A percentile compares a stretch with the other conserved stretches of the same genome.
Evolutionary conservation across 2,329 filamentous ascomycete species (phyloP).

Genomic region (Cladosporium velox): DNA sequence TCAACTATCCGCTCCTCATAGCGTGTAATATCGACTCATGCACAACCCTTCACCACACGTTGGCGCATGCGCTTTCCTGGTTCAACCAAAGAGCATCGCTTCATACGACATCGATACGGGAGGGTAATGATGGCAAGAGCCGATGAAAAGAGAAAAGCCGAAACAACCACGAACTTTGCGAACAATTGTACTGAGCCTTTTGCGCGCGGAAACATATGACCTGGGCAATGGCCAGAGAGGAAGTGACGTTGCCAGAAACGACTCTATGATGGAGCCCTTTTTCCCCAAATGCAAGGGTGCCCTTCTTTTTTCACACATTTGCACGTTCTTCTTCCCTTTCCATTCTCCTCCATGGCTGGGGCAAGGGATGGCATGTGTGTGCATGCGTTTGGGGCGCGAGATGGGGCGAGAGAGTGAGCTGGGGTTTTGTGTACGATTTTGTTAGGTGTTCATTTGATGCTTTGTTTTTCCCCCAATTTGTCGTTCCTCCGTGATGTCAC

Average conservation of each 20-base stretch:
- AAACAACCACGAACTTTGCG: constrained; percentile 14
- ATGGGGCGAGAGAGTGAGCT: not conserved
- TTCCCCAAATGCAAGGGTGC: constrained; percentile 18
- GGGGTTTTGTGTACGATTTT: constrained; percentile 16
- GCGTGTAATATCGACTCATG: constrained; percentile 1
- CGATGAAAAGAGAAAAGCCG: constrained; percentile 11
- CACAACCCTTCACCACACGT: not conserved
- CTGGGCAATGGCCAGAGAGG: not conserved
- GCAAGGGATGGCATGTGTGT: constrained; percentile 7
- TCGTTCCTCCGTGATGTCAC: not conserved
- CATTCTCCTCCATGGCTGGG: constrained; percentile 2
- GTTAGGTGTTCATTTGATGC: constrained; percentile 18
- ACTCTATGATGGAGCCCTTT: constrained; percentile 1
- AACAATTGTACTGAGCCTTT: constrained; percentile 15
- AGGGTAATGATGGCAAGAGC: constrained; percentile 7
- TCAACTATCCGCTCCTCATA: not conserved
- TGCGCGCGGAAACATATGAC: constrained; percentile 13
- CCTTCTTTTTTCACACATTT: constrained; percentile 5
- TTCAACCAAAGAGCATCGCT: constrained; percentile 13
- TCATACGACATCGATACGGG: constrained; percentile 3
- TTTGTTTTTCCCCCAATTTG: not conserved
- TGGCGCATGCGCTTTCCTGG: constrained; percentile 13
- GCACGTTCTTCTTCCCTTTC: not conserved
- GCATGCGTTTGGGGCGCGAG: constrained; percentile 1
- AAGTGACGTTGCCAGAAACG: constrained; percentile 9